Percentiles rank a stretch among this genome's conserved stretches.
phyloP scores from a whole-genome alignment of 352 stramenopile species.

The Phytophthora foliorum region DNA sequence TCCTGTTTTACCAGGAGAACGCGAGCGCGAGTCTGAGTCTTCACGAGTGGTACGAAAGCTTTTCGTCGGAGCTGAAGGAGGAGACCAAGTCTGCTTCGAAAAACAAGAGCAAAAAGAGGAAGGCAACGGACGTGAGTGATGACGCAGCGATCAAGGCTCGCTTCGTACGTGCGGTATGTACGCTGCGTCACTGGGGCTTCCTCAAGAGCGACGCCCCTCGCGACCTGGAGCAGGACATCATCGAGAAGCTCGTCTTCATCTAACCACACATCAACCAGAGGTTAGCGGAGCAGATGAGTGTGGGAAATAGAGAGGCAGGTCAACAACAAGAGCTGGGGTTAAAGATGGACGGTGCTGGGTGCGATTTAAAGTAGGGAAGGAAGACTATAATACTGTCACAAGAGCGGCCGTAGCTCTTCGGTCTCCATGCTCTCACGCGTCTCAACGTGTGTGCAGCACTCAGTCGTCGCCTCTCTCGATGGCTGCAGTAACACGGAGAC shows the following conservation, averaged over 20 bases:
- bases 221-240: slow-evolving; percentile 56
- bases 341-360: slow-evolving; percentile 26
- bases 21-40: slow-evolving; percentile 67
- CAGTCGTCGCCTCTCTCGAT: slow-evolving; percentile 87
- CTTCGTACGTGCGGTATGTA: slow-evolving; percentile 76
- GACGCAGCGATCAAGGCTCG: slow-evolving; percentile 60
- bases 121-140: slow-evolving; percentile 12
- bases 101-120: slow-evolving; percentile 28
- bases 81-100: slow-evolving; percentile 7
- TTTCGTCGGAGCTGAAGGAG: slow-evolving; percentile 53
- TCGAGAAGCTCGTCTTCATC: slow-evolving; percentile 89
- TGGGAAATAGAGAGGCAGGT: background rate
- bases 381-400: slow-evolving; percentile 54
- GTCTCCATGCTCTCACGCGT: slow-evolving; percentile 36
- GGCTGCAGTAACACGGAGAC: slow-evolving; percentile 46
- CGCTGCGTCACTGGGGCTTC: slow-evolving; percentile 79
- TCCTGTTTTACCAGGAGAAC: slow-evolving; percentile 80
- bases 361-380: slow-evolving; percentile 55
- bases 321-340: slow-evolving; percentile 1
- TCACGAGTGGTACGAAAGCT: slow-evolving; percentile 76
- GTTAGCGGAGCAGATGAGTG: background rate
- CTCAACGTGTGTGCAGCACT: slow-evolving; percentile 5
- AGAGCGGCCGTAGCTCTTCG: slow-evolving; percentile 37
- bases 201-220: slow-evolving; percentile 54
- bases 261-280: slow-evolving; percentile 32